A percentile compares a stretch with the other conserved stretches of the same genome.
Conservation (phyloP, 257 asterid genomes). For the Coffea eugenioides region DNA sequence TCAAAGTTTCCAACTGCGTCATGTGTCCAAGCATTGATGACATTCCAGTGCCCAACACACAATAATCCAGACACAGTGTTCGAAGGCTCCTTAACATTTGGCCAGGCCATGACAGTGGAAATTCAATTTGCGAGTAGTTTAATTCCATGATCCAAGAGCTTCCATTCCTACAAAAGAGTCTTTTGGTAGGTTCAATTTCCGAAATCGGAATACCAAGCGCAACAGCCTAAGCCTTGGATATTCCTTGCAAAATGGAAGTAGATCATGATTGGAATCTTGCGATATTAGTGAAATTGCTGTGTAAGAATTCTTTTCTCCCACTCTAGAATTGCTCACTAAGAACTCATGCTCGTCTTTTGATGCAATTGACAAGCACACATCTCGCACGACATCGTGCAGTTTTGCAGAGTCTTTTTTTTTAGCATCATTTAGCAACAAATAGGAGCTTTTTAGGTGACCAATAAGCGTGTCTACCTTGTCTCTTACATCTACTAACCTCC, state of each 20-base stretch:
- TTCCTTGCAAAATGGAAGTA: not conserved
- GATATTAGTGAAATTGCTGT: not conserved
- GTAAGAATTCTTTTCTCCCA: not conserved
- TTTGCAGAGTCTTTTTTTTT: not conserved
- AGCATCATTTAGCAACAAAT: not conserved
- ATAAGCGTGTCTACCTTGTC: not conserved
- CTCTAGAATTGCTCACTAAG: not conserved
- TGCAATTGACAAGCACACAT: slow-evolving; percentile 8
- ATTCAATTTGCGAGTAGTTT: not conserved
- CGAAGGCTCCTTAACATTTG: not conserved
- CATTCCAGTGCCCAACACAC: not conserved
- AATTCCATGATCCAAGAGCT: not conserved
- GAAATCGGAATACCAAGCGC: not conserved
- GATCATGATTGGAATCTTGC: not conserved
- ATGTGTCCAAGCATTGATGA: not conserved
- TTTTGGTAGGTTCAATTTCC: not conserved
- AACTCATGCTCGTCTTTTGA: not conserved
- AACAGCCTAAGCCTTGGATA: not conserved
- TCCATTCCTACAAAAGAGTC: not conserved
- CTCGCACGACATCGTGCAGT: slow-evolving; percentile 16
- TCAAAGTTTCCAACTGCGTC: not conserved
- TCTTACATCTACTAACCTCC: too few relatives aligned
- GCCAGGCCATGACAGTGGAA: not conserved
- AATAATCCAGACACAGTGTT: not conserved
- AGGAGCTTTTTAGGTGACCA: not conserved